phyloP scores from a whole-genome alignment of 257 asterid species.

The Solanum commersonii region DNA sequence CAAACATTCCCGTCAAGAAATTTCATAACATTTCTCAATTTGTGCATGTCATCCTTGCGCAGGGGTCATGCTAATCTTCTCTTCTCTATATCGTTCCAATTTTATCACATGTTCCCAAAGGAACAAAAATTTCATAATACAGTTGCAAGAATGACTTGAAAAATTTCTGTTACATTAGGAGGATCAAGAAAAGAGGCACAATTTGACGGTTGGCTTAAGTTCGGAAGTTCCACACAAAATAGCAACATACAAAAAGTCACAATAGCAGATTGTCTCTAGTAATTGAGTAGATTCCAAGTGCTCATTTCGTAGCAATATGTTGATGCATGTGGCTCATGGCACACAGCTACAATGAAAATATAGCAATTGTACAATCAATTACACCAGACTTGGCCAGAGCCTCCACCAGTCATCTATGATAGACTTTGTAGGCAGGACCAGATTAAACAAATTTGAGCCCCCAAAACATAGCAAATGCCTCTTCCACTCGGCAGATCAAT shows the following conservation, averaged over 20 bases:
- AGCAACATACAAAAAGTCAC: not conserved
- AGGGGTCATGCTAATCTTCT: no score
- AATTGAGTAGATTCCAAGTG: not conserved
- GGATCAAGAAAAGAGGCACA: not conserved
- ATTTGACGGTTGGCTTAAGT: not conserved
- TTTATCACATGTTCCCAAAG: no score
- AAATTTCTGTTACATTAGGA: not conserved
- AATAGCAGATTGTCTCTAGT: not conserved
- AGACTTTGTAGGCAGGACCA: not conserved
- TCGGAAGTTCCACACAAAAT: not conserved
- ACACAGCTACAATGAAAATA: not conserved
- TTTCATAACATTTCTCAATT: not conserved
- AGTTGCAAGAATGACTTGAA: not conserved
- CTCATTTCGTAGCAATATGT: not conserved
- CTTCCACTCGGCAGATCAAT: slow-evolving; percentile 5
- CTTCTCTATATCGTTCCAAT: no score
- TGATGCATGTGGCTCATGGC: not conserved
- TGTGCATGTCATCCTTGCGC: no score
- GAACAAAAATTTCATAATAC: not conserved
- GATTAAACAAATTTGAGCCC: not conserved
- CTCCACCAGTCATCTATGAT: not conserved
- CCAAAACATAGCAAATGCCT: not conserved
- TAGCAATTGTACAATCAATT: not conserved
- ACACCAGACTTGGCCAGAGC: not conserved
- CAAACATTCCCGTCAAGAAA: not conserved